Conservation (phyloP, 495 filamentous ascomycete species). For the Neurospora sp. region DNA sequence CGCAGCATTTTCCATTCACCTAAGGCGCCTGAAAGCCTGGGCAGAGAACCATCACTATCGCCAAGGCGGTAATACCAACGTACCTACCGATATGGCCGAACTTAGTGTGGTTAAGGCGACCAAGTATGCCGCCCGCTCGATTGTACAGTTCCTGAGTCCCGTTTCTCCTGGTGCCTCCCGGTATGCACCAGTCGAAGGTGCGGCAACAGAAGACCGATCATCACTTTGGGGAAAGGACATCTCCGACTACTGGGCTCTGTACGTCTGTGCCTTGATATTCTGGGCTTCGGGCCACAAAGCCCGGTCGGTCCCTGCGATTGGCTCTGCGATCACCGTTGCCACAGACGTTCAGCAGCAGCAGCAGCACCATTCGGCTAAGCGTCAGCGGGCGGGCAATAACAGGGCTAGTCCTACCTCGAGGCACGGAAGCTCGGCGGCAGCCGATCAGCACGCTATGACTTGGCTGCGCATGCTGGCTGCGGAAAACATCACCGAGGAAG, state of each 20-base stretch:
- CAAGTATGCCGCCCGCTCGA: conserved; percentile 24
- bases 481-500: conserved; percentile 31
- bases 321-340: conserved; percentile 45
- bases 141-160: conserved; percentile 15
- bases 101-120: conserved; percentile 16
- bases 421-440: conserved; percentile 19
- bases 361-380: conserved; percentile 5
- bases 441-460: conserved; percentile 38
- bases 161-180: neutral
- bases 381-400: conserved; percentile 56
- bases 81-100: neutral
- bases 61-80: conserved; percentile 1
- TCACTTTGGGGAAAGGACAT: conserved; percentile 23
- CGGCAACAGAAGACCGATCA: neutral
- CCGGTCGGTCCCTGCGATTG: conserved; percentile 1
- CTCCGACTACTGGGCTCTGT: conserved; percentile 40
- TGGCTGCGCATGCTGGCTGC: conserved; percentile 55
- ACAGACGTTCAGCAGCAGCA: conserved; percentile 39
- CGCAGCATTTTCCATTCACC: conserved; percentile 27
- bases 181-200: neutral
- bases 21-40: conserved; percentile 30
- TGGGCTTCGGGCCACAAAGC: conserved; percentile 33
- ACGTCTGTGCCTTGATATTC: conserved; percentile 37
- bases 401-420: conserved; percentile 48
- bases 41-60: conserved; percentile 8